A percentile compares a stretch with the other conserved stretches of the same genome.
These are phyloP conservation scores for Microstegium vimineum DNA, from an alignment of 176 grass and related monocot species.

Conservation along the genomic window DNA sequence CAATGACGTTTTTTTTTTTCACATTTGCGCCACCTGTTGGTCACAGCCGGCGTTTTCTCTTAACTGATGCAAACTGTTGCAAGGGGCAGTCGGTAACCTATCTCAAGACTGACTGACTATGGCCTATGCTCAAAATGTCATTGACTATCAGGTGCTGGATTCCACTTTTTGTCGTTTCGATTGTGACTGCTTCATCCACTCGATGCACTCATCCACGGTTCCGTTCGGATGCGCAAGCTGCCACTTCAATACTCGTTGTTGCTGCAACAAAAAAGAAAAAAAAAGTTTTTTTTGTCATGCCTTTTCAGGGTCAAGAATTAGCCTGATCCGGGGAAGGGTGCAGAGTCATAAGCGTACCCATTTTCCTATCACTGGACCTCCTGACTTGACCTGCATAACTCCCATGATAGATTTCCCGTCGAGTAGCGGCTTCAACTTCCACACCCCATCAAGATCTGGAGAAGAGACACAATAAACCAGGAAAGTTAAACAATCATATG, in stretches of 20 bases:
- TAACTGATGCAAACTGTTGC: background rate
- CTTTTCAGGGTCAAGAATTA: background rate
- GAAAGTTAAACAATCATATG: background rate
- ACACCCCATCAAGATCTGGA: constrained; percentile 74
- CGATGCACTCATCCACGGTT: constrained; percentile 66
- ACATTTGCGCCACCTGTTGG: background rate
- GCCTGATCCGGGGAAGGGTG: background rate
- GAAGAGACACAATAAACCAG: background rate
- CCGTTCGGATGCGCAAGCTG: constrained; percentile 79
- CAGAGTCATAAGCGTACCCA: constrained; percentile 52
- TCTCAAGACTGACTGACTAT: constrained; percentile 1
- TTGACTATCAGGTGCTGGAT: background rate
- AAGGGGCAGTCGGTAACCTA: background rate
- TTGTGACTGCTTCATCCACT: constrained; percentile 89
- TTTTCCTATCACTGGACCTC: constrained; percentile 72
- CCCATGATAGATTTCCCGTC: constrained; percentile 91
- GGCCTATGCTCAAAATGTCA: background rate
- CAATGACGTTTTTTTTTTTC: background rate
- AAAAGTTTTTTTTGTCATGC: background rate
- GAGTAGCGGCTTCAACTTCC: constrained; percentile 75
- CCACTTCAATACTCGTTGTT: constrained; percentile 83
- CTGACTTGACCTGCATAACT: constrained; percentile 73
- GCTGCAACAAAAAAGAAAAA: constrained; percentile 41
- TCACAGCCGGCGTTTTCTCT: background rate
- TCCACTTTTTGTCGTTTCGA: constrained; percentile 77